phyloP scores from a whole-genome alignment of 495 filamentous ascomycete species.

The Pyrenula aspistea region DNA sequence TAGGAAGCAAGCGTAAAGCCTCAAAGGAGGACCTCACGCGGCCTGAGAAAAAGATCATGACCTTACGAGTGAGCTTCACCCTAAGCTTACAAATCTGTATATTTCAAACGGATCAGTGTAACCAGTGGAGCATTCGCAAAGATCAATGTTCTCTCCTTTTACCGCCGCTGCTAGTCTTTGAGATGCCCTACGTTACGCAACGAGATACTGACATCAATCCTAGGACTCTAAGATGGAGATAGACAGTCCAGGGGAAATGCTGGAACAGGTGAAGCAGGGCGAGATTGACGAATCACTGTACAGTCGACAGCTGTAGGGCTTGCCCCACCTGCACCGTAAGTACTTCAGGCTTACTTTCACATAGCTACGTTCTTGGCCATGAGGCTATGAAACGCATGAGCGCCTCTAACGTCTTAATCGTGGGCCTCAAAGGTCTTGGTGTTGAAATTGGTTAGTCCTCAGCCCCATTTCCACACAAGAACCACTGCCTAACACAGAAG shows the following conservation, averaged over 20 bases:
- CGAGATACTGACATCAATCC: slow-evolving; percentile 9
- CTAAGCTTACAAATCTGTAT: not conserved
- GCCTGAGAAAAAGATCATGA: slow-evolving; percentile 74
- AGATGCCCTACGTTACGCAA: too few species aligned
- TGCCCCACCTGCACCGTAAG: not conserved
- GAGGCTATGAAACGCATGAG: slow-evolving; percentile 99
- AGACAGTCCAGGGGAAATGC: slow-evolving; percentile 46
- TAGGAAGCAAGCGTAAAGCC: slow-evolving; percentile 72
- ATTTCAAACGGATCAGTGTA: not conserved
- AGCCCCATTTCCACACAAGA: not conserved
- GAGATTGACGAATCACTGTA: slow-evolving; percentile 97
- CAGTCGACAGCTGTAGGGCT: slow-evolving; percentile 75
- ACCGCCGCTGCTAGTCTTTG: too few species aligned
- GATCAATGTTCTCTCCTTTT: too few species aligned
- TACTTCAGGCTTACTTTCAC: not conserved
- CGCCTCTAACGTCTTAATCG: slow-evolving; percentile 86
- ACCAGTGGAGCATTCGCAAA: too few species aligned
- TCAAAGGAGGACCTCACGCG: slow-evolving; percentile 61
- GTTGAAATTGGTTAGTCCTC: slow-evolving; percentile 68
- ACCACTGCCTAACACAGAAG: slow-evolving; percentile 2
- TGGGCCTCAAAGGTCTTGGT: slow-evolving; percentile 85
- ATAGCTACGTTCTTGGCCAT: slow-evolving; percentile 83
- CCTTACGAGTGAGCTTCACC: slow-evolving; percentile 43
- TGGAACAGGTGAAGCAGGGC: slow-evolving; percentile 47
- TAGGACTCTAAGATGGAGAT: slow-evolving; percentile 73